phyloP scores from a whole-genome alignment of 2,329 filamentous ascomycete species.

The Onygenales sp. region DNA sequence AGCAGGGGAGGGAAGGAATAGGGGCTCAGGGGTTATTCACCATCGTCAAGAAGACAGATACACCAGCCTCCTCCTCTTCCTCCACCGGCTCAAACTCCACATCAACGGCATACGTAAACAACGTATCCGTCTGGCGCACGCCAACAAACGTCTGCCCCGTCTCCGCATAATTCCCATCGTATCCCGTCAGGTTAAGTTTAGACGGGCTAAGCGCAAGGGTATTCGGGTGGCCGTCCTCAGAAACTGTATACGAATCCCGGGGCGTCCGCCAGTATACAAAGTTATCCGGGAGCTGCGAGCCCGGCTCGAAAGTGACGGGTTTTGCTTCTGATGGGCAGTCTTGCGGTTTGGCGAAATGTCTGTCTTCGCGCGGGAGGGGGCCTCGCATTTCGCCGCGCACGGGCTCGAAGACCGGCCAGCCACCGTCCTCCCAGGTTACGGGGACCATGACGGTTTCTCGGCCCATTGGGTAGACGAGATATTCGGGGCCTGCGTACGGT shows the following conservation, averaged over 20 bases:
- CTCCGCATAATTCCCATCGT: background rate
- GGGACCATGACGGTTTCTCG: conserved; percentile 44
- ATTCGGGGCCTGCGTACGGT: conserved; percentile 16
- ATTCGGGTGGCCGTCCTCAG: conserved; percentile 30
- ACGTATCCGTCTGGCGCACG: conserved; percentile 2
- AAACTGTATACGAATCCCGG: conserved; percentile 36
- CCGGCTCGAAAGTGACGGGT: conserved; percentile 35
- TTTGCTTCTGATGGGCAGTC: conserved; percentile 36
- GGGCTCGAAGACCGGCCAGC: conserved; percentile 39
- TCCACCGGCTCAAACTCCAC: background rate
- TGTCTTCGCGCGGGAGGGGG: conserved; percentile 26
- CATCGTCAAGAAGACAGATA: conserved; percentile 5
- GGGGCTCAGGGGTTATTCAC: background rate
- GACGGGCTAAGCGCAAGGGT: conserved; percentile 41
- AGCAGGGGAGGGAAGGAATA: too few relatives aligned
- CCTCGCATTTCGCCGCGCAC: conserved; percentile 39
- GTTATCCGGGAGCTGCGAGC: conserved; percentile 39
- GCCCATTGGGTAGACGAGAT: conserved; percentile 43
- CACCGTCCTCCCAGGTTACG: conserved; percentile 39
- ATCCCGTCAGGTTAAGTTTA: conserved; percentile 28
- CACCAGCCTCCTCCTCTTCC: conserved; percentile 5
- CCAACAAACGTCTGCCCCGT: conserved; percentile 1
- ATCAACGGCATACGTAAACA: conserved; percentile 2
- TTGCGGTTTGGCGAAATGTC: conserved; percentile 30
- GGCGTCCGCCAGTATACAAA: conserved; percentile 49